Evolutionary conservation across 2,329 filamentous ascomycete genomes (phyloP).

Genomic region (Falciphora oryzae): DNA sequence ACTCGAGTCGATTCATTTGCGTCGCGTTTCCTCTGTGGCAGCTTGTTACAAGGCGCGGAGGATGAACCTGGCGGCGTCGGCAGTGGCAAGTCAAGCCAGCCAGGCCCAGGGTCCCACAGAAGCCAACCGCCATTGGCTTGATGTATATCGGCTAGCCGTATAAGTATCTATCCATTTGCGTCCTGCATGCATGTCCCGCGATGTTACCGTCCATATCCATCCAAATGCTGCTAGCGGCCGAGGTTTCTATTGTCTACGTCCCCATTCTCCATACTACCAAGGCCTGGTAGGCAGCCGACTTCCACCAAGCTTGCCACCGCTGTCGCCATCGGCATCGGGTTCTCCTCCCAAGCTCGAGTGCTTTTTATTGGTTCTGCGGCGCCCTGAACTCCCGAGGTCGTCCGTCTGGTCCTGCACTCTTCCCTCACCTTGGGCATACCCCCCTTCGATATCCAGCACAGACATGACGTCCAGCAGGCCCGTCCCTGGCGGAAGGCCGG

Average conservation of each 20-base stretch:
- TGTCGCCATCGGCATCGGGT: neutral
- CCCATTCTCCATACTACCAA: neutral
- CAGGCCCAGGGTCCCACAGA: neutral
- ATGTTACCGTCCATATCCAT: neutral
- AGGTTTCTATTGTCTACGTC: neutral
- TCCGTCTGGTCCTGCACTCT: neutral
- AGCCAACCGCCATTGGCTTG: neutral
- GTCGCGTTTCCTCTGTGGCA: neutral
- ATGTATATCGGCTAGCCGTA: neutral
- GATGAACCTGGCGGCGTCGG: neutral
- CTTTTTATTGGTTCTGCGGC: neutral
- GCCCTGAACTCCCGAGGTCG: neutral
- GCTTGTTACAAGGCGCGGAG: neutral
- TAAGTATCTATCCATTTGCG: neutral
- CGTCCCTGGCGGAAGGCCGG: slow-evolving; percentile 17
- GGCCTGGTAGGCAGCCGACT: neutral
- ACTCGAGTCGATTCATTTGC: neutral
- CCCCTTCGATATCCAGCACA: neutral
- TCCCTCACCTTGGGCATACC: neutral
- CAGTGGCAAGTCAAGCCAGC: neutral
- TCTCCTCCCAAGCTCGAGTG: no score
- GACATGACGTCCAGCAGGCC: slow-evolving; percentile 20
- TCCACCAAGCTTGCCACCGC: neutral
- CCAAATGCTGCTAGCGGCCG: neutral
- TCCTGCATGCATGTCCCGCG: neutral